Evolutionary conservation across 2,329 filamentous ascomycete genomes (phyloP), one percentile per base, ranked within the genome.

Genomic region (Tolypocladium amazonense): DNA sequence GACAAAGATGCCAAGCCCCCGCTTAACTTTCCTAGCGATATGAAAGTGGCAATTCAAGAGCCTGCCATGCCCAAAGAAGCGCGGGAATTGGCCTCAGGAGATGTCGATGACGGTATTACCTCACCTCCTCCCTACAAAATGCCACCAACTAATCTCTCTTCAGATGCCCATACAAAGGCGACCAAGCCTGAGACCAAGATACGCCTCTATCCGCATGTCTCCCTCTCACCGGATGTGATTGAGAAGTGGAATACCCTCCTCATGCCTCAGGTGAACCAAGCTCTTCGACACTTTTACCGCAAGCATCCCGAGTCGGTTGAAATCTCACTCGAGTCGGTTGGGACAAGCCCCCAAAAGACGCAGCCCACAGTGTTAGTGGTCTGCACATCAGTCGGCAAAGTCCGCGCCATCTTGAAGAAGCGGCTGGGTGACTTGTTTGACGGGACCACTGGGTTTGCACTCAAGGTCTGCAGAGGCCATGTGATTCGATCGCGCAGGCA

Each of bases 251-350:
- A 92, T 65, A 79, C 77, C 1, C 80, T 81, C 3, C 74, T 91
- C 60, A 89, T 90, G 77, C 87, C 87, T 1, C 86, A 89, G 62
- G 83, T 93, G 62, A 89, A 90, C 69, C 79, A 84, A 23, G 83
- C 89, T 1, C 79, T 92, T 20, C 83, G 86, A 27, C 81, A 84
- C 57, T 90, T 89, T 61, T 86, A 92, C 66, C 83, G 83, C 63
- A 89, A 89, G 65, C 82, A 90, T 56, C 82, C 86, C 0, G 89
- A 93, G 69, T 90, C 88, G 0, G 85, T 90, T 39, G 89, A 90
- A 66, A 90, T 93, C 47, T 88, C 88, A 12, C 81, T 93, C 1
- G 85, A 90, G 62, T 88, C 86, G 0, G 85, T 92, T 47, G 89
- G 89, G 23, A 85, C 88, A 58, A 85, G 84, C 3, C 79, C 84